phyloP scores from a whole-genome alignment of 2,329 filamentous ascomycete genomes.

The Hymenoscyphus occultus region DNA sequence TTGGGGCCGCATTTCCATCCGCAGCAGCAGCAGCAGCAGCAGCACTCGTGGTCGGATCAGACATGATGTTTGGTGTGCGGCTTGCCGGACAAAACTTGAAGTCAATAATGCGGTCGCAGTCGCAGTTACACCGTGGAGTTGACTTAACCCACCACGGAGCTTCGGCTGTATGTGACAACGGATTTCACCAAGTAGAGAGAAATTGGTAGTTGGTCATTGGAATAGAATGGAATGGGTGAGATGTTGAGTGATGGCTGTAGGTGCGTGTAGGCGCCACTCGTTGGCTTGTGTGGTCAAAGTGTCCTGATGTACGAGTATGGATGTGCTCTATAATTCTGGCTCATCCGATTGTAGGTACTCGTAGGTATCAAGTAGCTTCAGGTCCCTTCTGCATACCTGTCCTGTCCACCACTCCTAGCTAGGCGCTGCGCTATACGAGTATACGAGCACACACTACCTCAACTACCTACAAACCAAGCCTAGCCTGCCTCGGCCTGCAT shows the following conservation, averaged over 20 bases:
- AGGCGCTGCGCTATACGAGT: too few relatives aligned
- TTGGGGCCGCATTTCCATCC: constrained; percentile 18
- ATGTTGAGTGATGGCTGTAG: too few relatives aligned
- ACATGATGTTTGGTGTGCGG: constrained; percentile 5
- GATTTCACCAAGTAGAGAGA: background rate
- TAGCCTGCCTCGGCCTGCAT: too few relatives aligned
- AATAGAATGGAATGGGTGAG: too few relatives aligned
- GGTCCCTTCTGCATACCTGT: too few relatives aligned
- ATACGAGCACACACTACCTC: too few relatives aligned
- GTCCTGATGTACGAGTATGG: background rate
- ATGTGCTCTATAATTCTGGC: background rate
- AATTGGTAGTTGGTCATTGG: background rate
- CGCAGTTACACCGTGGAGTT: background rate
- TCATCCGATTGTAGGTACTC: background rate
- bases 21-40: background rate
- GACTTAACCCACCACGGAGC: background rate
- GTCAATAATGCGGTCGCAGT: background rate
- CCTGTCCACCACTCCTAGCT: background rate
- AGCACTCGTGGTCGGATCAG: background rate
- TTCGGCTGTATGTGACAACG: background rate
- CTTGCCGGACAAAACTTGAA: background rate
- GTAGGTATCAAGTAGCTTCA: background rate
- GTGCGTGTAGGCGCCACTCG: background rate
- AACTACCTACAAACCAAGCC: too few relatives aligned
- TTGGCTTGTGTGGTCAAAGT: background rate